Evolutionary conservation across 306 rosid species (phyloP).

Genomic region (Sechiopsis laciniata): DNA sequence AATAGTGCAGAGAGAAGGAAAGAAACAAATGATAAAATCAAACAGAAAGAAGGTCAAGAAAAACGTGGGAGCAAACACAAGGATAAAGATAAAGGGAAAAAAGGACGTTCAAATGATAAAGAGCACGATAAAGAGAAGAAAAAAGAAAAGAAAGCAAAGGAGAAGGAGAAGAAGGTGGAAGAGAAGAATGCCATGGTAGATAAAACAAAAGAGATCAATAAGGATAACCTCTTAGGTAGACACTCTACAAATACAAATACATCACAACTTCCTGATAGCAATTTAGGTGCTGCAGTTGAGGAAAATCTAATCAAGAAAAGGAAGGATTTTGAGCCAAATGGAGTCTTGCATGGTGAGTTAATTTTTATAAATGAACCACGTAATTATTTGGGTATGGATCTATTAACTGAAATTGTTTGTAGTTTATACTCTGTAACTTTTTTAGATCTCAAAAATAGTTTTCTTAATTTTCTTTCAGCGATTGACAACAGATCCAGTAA

Average conservation of each 20-base stretch:
- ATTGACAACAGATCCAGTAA: slow-evolving; percentile 63
- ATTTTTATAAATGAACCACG: slow-evolving; percentile 30
- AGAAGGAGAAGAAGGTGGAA: slow-evolving; percentile 30
- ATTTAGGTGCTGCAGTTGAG: slow-evolving; percentile 35
- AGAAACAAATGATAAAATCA: slow-evolving; percentile 28
- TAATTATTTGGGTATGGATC: slow-evolving; percentile 21
- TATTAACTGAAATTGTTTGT: slow-evolving; percentile 27
- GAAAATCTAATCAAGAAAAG: slow-evolving; percentile 61
- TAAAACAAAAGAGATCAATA: slow-evolving; percentile 46
- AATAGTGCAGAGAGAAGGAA: slow-evolving; percentile 20
- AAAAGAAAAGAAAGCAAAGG: slow-evolving; percentile 20
- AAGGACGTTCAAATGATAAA: slow-evolving; percentile 71
- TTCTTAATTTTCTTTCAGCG: slow-evolving; percentile 56
- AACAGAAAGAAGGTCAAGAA: slow-evolving; percentile 55
- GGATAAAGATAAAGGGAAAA: slow-evolving; percentile 64
- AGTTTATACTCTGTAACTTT: slow-evolving; percentile 24
- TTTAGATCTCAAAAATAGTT: slow-evolving; percentile 34
- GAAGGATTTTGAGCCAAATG: slow-evolving; percentile 67
- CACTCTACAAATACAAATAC: slow-evolving; percentile 32
- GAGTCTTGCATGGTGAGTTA: slow-evolving; percentile 80
- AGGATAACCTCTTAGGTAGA: slow-evolving; percentile 33
- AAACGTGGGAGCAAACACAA: slow-evolving; percentile 55
- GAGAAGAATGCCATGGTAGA: slow-evolving; percentile 31
- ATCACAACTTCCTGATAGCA: slow-evolving; percentile 40
- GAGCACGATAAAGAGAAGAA: slow-evolving; percentile 72